phyloP scores from a whole-genome alignment of 2,329 filamentous ascomycete genomes.

The Xylariaceae sp. region DNA sequence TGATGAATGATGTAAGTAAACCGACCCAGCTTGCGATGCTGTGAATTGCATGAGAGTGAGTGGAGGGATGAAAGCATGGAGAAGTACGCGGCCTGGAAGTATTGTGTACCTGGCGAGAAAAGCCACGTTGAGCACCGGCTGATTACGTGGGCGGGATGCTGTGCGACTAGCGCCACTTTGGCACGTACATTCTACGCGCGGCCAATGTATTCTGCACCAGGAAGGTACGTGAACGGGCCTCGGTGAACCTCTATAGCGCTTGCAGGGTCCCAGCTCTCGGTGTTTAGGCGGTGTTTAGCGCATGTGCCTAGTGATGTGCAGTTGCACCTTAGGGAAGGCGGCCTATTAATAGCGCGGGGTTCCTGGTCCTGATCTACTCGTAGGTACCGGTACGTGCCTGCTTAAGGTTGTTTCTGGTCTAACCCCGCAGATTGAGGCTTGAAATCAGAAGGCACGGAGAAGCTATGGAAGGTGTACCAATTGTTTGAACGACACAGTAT shows the following conservation, averaged over 20 bases:
- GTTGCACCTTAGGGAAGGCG: not conserved
- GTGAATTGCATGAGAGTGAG: not conserved
- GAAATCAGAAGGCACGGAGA: not conserved
- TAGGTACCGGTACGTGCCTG: not conserved
- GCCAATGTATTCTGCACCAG: no score
- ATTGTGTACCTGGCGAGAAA: constrained; percentile 4
- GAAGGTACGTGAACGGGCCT: no score
- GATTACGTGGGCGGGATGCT: not conserved
- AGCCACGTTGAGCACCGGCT: constrained; percentile 22
- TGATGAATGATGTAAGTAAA: not conserved
- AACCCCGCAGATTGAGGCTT: constrained; percentile 5
- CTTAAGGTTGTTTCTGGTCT: not conserved
- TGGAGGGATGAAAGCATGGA: not conserved
- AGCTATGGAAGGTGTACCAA: no score
- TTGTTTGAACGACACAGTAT: no score
- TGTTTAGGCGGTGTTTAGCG: not conserved
- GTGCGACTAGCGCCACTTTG: not conserved
- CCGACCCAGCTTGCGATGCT: not conserved
- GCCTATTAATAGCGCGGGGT: not conserved
- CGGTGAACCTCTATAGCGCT: not conserved
- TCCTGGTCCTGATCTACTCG: not conserved
- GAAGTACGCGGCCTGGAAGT: not conserved
- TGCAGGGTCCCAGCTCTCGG: not conserved
- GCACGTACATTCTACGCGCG: no score
- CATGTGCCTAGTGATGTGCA: not conserved